Evolutionary conservation across 2,329 filamentous ascomycete genomes (phyloP).

Genomic region (Ophiostoma ips): DNA sequence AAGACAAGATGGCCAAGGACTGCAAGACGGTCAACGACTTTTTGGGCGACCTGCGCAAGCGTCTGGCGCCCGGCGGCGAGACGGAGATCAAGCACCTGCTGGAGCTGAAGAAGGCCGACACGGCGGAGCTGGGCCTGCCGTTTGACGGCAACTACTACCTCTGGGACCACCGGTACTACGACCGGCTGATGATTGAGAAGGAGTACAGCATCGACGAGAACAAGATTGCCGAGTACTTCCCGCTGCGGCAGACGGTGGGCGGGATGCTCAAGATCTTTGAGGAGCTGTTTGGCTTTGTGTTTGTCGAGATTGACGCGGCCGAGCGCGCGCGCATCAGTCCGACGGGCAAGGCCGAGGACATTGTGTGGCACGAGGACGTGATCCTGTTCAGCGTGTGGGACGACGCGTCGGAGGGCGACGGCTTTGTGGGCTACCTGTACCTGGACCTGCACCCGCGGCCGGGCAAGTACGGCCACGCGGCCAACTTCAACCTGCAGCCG

Average conservation of each 20-base stretch:
- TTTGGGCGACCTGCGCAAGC: conserved; percentile 52
- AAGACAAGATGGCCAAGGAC: conserved; percentile 77
- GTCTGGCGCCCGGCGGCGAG: conserved; percentile 53
- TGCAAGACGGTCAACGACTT: conserved; percentile 60
- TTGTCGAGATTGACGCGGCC: conserved; percentile 52
- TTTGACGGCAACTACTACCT: conserved; percentile 63
- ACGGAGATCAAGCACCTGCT: conserved; percentile 59
- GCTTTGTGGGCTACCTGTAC: conserved; percentile 71
- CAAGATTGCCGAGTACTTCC: conserved; percentile 74
- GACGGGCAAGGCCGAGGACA: conserved; percentile 54
- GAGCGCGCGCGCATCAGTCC: conserved; percentile 52
- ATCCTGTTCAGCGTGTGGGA: conserved; percentile 74
- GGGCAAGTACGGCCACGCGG: conserved; percentile 75
- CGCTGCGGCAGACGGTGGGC: conserved; percentile 55
- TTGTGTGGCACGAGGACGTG: conserved; percentile 74
- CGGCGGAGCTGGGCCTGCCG: conserved; percentile 41
- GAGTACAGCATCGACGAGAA: conserved; percentile 70
- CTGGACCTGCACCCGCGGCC: conserved; percentile 67
- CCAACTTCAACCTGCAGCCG: conserved; percentile 71
- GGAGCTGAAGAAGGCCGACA: conserved; percentile 58
- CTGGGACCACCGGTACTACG: conserved; percentile 73
- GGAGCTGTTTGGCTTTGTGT: conserved; percentile 65
- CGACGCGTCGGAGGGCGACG: conserved; percentile 53
- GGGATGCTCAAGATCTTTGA: conserved; percentile 78
- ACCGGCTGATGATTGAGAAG: conserved; percentile 65